These are phyloP conservation scores for Theileria orientalis DNA, from an alignment of 169 alveolate genomes.

Conservation along the genomic window DNA sequence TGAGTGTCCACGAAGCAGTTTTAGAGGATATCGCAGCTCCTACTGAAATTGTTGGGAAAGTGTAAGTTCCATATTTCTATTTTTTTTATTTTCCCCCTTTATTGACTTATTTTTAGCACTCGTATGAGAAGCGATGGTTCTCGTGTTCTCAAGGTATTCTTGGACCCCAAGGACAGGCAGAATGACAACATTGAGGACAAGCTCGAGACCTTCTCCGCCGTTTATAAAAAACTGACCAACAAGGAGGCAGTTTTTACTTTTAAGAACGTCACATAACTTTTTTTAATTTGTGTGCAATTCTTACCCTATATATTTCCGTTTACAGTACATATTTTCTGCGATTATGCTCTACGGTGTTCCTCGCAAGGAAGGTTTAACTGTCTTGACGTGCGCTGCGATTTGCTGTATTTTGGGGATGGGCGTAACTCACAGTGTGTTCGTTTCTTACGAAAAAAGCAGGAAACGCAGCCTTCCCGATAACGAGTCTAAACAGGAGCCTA, in stretches of 20 bases:
- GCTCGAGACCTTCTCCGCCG: slow-evolving; percentile 91
- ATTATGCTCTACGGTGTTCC: slow-evolving; percentile 62
- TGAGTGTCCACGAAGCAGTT: slow-evolving; percentile 93
- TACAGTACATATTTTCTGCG: not conserved
- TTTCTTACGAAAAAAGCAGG: not conserved
- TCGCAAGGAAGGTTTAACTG: slow-evolving; percentile 39
- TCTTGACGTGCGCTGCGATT: slow-evolving; percentile 40
- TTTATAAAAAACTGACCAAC: slow-evolving; percentile 90
- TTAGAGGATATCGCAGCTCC: slow-evolving; percentile 94
- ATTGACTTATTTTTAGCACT: slow-evolving; percentile 60
- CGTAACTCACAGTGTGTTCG: slow-evolving; percentile 38
- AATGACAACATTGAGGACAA: slow-evolving; percentile 91
- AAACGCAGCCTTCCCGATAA: no score
- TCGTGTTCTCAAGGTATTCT: slow-evolving; percentile 87
- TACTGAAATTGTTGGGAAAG: slow-evolving; percentile 90
- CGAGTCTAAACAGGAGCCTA: no score
- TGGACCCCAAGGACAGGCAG: slow-evolving; percentile 94
- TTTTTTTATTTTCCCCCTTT: not conserved
- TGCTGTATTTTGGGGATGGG: slow-evolving; percentile 31
- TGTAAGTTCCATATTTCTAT: slow-evolving; percentile 38
- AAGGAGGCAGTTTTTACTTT: slow-evolving; percentile 90
- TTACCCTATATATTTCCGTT: slow-evolving; percentile 7
- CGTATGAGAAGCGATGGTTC: slow-evolving; percentile 93
- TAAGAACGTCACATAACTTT: slow-evolving; percentile 43
- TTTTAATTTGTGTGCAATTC: not conserved